Percentiles rank a stretch among this genome's conserved stretches.
phyloP scores from a whole-genome alignment of 345 rosid species.

The Rhodamnia rubescens region DNA sequence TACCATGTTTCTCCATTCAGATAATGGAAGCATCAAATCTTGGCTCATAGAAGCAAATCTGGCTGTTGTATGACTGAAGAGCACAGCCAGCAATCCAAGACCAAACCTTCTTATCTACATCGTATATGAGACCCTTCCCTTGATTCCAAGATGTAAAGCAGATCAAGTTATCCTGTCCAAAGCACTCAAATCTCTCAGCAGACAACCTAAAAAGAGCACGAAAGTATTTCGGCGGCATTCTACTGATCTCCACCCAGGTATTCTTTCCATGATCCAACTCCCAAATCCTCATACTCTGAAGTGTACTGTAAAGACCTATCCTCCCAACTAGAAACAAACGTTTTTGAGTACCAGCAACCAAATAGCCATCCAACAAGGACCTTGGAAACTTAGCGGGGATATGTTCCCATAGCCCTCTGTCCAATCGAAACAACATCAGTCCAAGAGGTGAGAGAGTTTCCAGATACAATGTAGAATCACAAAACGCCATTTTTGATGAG shows the following conservation, averaged over 20 bases:
- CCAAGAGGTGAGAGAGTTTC: constrained; percentile 97
- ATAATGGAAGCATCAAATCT: constrained; percentile 70
- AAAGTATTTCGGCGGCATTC: constrained; percentile 90
- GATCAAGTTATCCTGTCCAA: constrained; percentile 91
- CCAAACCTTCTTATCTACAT: constrained; percentile 88
- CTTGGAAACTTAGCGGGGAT: constrained; percentile 92
- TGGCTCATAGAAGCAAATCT: constrained; percentile 95
- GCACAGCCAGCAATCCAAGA: constrained; percentile 96
- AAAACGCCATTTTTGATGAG: constrained; percentile 92
- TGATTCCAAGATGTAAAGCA: constrained; percentile 99
- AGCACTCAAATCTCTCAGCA: constrained; percentile 95
- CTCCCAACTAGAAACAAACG: constrained; percentile 89
- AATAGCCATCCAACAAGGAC: constrained; percentile 83
- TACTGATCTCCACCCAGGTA: constrained; percentile 83
- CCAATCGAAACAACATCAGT: constrained; percentile 80
- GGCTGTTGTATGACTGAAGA: constrained; percentile 93
- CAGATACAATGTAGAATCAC: constrained; percentile 76
- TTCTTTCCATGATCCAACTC: constrained; percentile 79
- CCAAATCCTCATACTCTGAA: constrained; percentile 96
- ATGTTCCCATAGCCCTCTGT: constrained; percentile 82
- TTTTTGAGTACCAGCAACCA: constrained; percentile 90
- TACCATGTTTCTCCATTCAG: neutral
- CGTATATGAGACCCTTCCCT: constrained; percentile 82
- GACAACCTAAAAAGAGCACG: constrained; percentile 80
- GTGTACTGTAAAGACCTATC: constrained; percentile 88